Evolutionary conservation across 1,284 basidiomycete genomes (phyloP), one percentile per base, ranked within the genome.

Genomic region (Cutaneotrichosporon sp.): DNA sequence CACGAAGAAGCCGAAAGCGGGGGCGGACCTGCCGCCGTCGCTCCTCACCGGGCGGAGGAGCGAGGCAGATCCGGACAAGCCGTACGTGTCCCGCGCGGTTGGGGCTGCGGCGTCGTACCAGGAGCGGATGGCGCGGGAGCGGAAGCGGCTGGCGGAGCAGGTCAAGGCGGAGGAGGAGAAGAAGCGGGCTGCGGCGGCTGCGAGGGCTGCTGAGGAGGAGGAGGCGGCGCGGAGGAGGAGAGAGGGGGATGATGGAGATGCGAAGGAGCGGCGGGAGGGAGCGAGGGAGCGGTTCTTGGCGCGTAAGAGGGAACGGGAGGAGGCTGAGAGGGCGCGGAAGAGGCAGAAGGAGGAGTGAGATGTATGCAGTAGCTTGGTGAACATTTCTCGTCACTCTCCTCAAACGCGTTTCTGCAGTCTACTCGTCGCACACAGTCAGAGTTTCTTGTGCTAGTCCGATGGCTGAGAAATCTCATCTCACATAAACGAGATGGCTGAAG

Each of bases 61-160:
- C 14, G 29, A 31, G 29, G 29, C 29, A n/a, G n/a, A n/a, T n/a
- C n/a, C n/a, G n/a, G n/a, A 64, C 35, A 60, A 64, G 66, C 81
- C 58, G 60, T 76, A 63, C 59, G 67, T 70, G 51, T 65, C 74
- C 63, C 81, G 83, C 20, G 90, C 88, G 3, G 88, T 84, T 10
- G 90, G 90, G 1, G 80, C 81, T 6, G 86, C 89, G 26, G 88
- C 91, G 0, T 84, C 79, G 64, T 80, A 84, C 63, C 79, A 76
- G 58, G 90, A 92, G 70, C 88, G 93, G 46, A 85, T 87, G 61
- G 84, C 86, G 63, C 80, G 90, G 55, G 81, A 91, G 61, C 76
- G 81, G 32, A 79, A 80, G 53, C 85, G 92, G 64, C 81, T 93
- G 26, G 80, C 80, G 53, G 77, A 79, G 47, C 89, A 92, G 72